Evolutionary conservation across 768 basidiomycete genomes (phyloP).

Genomic region (Ramaria sp.): DNA sequence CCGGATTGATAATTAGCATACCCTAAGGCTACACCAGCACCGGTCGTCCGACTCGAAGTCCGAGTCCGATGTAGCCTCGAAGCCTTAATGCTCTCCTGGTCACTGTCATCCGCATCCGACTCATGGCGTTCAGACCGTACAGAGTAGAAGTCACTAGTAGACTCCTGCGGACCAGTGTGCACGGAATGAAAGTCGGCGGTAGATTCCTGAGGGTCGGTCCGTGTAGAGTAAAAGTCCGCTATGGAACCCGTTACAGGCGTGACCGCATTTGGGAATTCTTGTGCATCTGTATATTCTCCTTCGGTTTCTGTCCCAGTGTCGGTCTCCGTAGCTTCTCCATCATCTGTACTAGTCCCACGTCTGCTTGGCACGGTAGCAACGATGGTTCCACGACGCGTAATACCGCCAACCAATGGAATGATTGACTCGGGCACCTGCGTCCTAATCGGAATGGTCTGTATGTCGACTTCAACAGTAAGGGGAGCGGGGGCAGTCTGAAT

Average conservation of each 20-base stretch:
- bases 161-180: conserved; percentile 9
- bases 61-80: conserved; percentile 32
- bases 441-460: conserved; percentile 19
- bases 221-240: conserved; percentile 61
- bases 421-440: conserved; percentile 10
- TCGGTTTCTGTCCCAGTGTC: conserved; percentile 63
- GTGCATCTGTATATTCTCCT: conserved; percentile 70
- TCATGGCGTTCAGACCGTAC: conserved; percentile 1
- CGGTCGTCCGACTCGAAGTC: conserved; percentile 11
- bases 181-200: conserved; percentile 4
- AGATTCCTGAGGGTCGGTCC: conserved; percentile 5
- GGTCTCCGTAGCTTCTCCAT: conserved; percentile 32
- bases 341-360: conserved; percentile 11
- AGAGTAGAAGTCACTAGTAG: conserved; percentile 12
- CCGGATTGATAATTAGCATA: conserved; percentile 1
- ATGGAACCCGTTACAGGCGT: conserved; percentile 51
- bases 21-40: neutral
- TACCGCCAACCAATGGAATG: neutral
- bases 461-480: conserved; percentile 23
- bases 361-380: conserved; percentile 9
- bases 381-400: conserved; percentile 14
- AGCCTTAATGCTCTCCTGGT: conserved; percentile 65
- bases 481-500: conserved; percentile 25
- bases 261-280: conserved; percentile 48
- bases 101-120: conserved; percentile 34